Percentiles rank a stretch among this genome's conserved stretches.
Conservation (phyloP, 306 rosid species). For the Ceratonia siliqua region DNA sequence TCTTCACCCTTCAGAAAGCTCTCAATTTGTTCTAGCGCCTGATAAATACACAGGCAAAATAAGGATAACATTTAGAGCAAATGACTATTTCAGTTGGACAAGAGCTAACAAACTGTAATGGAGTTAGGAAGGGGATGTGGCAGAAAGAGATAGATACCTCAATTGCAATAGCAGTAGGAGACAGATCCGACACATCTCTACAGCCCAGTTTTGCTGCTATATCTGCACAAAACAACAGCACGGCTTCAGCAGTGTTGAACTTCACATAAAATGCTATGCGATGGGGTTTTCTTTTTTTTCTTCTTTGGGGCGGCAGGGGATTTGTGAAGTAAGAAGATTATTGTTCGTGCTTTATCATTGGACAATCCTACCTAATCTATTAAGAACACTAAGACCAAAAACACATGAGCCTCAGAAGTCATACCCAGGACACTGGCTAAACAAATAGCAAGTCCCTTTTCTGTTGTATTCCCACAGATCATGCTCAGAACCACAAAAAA, state of each 20-base stretch:
- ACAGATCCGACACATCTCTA: conserved; percentile 54
- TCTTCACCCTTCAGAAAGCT: conserved; percentile 49
- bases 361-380: not conserved
- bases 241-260: too few relatives aligned
- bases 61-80: not conserved
- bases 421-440: not conserved
- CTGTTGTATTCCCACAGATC: not conserved
- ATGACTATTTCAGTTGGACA: not conserved
- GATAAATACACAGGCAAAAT: conserved; percentile 21
- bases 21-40: conserved; percentile 73
- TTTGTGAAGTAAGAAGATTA: too few relatives aligned
- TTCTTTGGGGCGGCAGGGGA: too few relatives aligned
- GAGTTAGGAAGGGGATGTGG: conserved; percentile 13
- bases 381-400: not conserved
- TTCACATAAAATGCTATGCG: too few relatives aligned
- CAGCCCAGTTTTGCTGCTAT: conserved; percentile 62
- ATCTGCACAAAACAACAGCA: conserved; percentile 46
- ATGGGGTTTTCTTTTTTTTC: too few relatives aligned
- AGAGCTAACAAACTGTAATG: not conserved
- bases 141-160: conserved; percentile 54
- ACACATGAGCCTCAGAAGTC: not conserved
- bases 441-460: not conserved
- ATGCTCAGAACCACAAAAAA: not conserved
- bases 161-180: conserved; percentile 67
- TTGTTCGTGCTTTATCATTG: not conserved